Conservation (phyloP, 2,329 filamentous ascomycete genomes). For the Alternaria sp. region DNA sequence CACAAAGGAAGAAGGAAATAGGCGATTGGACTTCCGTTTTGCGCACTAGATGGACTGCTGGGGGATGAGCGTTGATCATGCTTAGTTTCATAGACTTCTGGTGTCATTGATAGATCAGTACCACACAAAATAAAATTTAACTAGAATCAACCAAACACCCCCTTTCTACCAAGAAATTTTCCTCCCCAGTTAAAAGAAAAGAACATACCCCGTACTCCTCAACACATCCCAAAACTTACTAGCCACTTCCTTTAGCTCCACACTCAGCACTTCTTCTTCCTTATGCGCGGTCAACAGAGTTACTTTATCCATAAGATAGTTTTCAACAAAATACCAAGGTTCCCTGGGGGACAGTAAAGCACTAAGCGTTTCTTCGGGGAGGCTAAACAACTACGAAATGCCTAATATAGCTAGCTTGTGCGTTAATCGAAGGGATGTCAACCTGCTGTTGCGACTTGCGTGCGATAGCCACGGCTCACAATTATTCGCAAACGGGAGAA, state of each 20-base stretch:
- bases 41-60: neutral
- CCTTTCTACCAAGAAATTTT: conserved; percentile 55
- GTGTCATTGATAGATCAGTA: neutral
- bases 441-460: too few species aligned
- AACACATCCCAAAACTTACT: conserved; percentile 56
- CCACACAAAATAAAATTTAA: too few species aligned
- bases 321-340: too few species aligned
- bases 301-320: too few species aligned
- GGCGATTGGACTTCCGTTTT: conserved; percentile 38
- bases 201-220: conserved; percentile 55
- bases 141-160: too few species aligned
- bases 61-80: neutral
- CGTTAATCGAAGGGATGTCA: too few species aligned
- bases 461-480: too few species aligned
- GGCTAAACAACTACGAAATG: too few species aligned
- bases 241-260: conserved; percentile 57
- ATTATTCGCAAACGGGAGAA: too few species aligned
- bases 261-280: conserved; percentile 41
- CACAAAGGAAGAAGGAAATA: conserved; percentile 51
- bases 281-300: conserved; percentile 29
- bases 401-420: too few species aligned
- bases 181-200: conserved; percentile 55
- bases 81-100: neutral
- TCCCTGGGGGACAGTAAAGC: too few species aligned
- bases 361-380: too few species aligned